A percentile compares a stretch with the other conserved stretches of the same genome.
Evolutionary conservation across 1,284 basidiomycete genomes (phyloP).

Genomic region (Schizopora paradoxa): DNA sequence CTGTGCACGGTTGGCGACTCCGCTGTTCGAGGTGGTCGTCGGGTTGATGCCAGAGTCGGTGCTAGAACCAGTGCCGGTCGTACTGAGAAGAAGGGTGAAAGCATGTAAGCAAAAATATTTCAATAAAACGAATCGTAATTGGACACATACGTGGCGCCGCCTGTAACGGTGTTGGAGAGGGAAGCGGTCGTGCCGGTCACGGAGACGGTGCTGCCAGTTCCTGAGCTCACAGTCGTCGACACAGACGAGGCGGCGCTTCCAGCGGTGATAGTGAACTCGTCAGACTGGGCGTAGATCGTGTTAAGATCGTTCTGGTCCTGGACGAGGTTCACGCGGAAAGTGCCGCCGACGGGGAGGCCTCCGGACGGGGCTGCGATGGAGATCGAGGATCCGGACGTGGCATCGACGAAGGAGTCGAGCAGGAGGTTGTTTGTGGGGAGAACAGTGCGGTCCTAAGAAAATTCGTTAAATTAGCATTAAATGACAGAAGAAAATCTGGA

Average conservation of each 20-base stretch:
- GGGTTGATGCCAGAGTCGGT: not conserved
- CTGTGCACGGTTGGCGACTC: too few relatives aligned
- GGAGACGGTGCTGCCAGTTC: constrained; percentile 16
- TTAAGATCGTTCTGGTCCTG: constrained; percentile 37
- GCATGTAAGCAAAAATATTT: not conserved
- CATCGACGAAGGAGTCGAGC: constrained; percentile 46
- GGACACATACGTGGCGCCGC: constrained; percentile 18
- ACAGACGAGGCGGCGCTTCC: constrained; percentile 5
- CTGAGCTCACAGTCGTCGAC: constrained; percentile 10
- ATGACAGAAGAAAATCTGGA: too few relatives aligned
- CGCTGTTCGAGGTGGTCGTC: not conserved
- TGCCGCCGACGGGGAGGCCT: constrained; percentile 51
- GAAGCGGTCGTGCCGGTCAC: constrained; percentile 18
- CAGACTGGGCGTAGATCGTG: constrained; percentile 60
- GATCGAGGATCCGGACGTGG: constrained; percentile 28
- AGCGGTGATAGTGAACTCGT: constrained; percentile 29
- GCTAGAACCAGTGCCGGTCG: constrained; percentile 17
- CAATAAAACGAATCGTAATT: not conserved
- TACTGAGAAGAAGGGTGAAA: constrained; percentile 8
- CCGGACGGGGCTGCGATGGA: constrained; percentile 46
- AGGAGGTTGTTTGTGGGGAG: constrained; percentile 34
- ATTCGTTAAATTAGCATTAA: too few relatives aligned
- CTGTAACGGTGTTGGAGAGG: constrained; percentile 23
- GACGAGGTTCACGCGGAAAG: constrained; percentile 69
- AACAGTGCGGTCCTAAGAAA: constrained; percentile 25